Base-by-base conservation (phyloP, 768 basidiomycete genomes). In the Kwoniella heveanensis region DNA sequence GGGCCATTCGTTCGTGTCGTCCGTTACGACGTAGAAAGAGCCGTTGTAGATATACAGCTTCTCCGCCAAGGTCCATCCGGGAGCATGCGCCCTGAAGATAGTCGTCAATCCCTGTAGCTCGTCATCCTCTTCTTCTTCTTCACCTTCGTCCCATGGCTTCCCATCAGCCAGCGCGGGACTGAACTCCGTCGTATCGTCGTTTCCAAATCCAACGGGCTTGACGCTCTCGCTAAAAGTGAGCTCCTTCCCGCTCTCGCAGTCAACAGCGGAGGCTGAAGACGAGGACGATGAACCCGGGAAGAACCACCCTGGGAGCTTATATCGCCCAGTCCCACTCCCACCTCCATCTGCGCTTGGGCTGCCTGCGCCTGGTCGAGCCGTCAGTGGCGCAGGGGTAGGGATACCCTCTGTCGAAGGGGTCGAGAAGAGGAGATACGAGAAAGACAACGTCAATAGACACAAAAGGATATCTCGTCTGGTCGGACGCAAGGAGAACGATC, bases 61-160 rank as follows among this genome's bases (percentile, higher is more conserved):
- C 30, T 79, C 77, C 48, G 73, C 66, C 24, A 79, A 52, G 9
- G 77, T 78, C 78, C 78, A 79, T 0, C 78, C 78, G 0, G 76
- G 67, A 24, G 64, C 52, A 69, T 78, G 74, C 5, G 64, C 78
- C 21, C 52, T 57, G 47, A 77, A 48, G 19, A 58, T 49, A 6
- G 72, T 79, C 53, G 39, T 51, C 13, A 67, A 39, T 0, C 58
- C 60, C 37, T 57, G 29, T 17, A 66, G 54, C 47, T 69, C 66
- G 44, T 69, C 68, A 56, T 71, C 71, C 64, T 72, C 70, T 9
- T 22, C 56, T 44, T 68, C 58, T 51, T 71, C 72, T 59, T 65
- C 66, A 6, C 65, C 70, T 44, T 52, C 67, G 50, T 70, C 69
- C 69, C 69, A 70, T 21, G 30, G 51, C 30, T 47, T 49, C 13